Evolutionary conservation across 345 rosid genomes (phyloP).

Genomic region (Aurinia saxatilis): DNA sequence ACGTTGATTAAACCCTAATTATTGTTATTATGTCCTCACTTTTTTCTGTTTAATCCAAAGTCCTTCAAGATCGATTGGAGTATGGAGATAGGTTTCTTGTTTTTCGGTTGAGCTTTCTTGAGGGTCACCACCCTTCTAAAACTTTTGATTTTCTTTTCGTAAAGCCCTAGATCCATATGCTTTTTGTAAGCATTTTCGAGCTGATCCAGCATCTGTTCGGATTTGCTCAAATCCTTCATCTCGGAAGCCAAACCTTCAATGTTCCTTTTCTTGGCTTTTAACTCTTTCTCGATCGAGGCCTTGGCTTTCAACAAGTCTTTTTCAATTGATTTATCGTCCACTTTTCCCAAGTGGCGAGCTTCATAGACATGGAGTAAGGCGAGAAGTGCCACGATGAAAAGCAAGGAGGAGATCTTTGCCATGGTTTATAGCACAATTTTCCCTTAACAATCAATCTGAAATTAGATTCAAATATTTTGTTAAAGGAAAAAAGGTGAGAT

Average conservation of each 20-base stretch:
- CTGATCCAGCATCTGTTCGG: background rate
- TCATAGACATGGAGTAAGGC: slow-evolving; percentile 16
- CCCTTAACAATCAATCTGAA: slow-evolving; percentile 27
- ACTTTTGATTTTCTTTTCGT: background rate
- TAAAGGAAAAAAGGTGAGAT: slow-evolving; percentile 21
- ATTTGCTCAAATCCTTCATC: background rate
- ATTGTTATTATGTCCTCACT: background rate
- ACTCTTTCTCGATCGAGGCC: background rate
- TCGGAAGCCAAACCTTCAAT: slow-evolving; percentile 3
- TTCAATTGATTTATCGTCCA: background rate
- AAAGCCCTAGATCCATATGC: background rate
- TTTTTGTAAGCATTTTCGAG: background rate
- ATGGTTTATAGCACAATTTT: slow-evolving; percentile 4
- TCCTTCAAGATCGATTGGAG: slow-evolving; percentile 22
- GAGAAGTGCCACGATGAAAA: slow-evolving; percentile 4
- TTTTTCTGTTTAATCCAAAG: slow-evolving; percentile 21
- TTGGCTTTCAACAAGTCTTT: slow-evolving; percentile 19
- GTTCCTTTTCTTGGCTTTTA: slow-evolving; percentile 1
- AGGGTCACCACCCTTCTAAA: background rate
- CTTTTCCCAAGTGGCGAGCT: slow-evolving; percentile 4
- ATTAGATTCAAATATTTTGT: slow-evolving; percentile 21
- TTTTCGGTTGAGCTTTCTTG: background rate
- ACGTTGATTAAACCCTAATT: background rate
- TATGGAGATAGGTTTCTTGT: slow-evolving; percentile 4
- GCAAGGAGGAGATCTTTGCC: slow-evolving; percentile 25